These are phyloP conservation scores for Fusarium oligoseptatum DNA, from an alignment of 2,329 filamentous ascomycete genomes.

Conservation along the genomic window DNA sequence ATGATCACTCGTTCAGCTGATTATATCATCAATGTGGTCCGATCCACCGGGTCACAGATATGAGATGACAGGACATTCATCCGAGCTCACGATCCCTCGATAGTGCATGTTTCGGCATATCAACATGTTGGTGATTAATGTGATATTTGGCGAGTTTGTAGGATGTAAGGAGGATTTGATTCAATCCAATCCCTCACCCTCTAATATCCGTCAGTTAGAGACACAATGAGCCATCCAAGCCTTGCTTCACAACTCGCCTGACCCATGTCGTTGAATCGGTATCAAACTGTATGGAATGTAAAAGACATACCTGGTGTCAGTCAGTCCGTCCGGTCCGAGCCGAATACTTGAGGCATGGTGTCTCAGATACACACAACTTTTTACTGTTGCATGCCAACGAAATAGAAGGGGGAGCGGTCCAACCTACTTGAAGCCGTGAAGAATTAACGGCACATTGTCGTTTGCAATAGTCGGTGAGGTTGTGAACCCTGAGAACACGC, in stretches of 20 bases:
- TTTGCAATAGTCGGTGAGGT: not conserved
- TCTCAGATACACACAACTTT: not conserved
- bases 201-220: not conserved
- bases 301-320: not conserved
- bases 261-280: not conserved
- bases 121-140: not conserved
- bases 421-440: not conserved
- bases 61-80: constrained; percentile 10
- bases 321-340: not conserved
- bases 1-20: constrained; percentile 21
- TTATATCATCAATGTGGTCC: constrained; percentile 41
- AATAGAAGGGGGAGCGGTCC: not conserved
- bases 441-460: not conserved
- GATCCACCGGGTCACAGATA: constrained; percentile 8
- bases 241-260: not conserved
- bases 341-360: not conserved
- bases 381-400: not conserved
- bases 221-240: not conserved
- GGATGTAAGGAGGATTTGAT: not conserved
- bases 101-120: not conserved
- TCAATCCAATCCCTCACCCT: not conserved
- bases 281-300: not conserved
- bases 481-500: not conserved
- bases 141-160: not conserved
- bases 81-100: not conserved